Conservation (phyloP, 2,329 filamentous ascomycete genomes). For the Exserohilum rostratum region DNA sequence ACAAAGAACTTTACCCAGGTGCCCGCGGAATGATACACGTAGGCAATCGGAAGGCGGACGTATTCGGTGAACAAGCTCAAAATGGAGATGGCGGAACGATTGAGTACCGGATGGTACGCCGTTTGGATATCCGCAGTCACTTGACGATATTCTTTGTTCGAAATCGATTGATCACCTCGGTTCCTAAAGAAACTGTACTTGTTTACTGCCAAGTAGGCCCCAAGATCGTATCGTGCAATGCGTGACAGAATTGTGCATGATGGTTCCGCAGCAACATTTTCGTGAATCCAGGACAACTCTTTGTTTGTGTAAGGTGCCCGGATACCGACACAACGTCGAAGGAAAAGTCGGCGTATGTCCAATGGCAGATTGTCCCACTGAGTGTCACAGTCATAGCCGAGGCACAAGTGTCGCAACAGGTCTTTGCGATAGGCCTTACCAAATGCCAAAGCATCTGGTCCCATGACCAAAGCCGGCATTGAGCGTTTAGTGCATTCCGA, state of each 20-base stretch:
- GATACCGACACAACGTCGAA: constrained; percentile 55
- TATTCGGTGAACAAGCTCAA: constrained; percentile 31
- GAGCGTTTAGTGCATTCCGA: constrained; percentile 44
- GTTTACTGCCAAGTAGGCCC: constrained; percentile 47
- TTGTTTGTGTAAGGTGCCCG: constrained; percentile 49
- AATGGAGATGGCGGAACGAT: constrained; percentile 34
- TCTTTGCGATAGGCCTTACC: constrained; percentile 48
- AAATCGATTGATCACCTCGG: constrained; percentile 26
- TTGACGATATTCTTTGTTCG: constrained; percentile 42
- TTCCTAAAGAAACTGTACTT: constrained; percentile 43
- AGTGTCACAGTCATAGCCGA: constrained; percentile 58
- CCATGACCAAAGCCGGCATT: constrained; percentile 34
- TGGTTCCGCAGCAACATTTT: constrained; percentile 51
- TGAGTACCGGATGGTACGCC: constrained; percentile 39
- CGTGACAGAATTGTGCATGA: constrained; percentile 48
- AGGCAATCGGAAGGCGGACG: constrained; percentile 46
- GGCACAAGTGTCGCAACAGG: constrained; percentile 55
- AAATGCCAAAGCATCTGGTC: constrained; percentile 26
- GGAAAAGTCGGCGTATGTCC: constrained; percentile 54
- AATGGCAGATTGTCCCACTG: constrained; percentile 59
- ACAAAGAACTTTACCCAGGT: constrained; percentile 56
- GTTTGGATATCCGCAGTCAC: constrained; percentile 41
- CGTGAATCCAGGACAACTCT: constrained; percentile 54
- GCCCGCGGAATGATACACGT: constrained; percentile 53
- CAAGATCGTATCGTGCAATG: constrained; percentile 57